phyloP scores from a whole-genome alignment of 192 early-diverging fungal genomes.

The Backusella parvicylindrica region DNA sequence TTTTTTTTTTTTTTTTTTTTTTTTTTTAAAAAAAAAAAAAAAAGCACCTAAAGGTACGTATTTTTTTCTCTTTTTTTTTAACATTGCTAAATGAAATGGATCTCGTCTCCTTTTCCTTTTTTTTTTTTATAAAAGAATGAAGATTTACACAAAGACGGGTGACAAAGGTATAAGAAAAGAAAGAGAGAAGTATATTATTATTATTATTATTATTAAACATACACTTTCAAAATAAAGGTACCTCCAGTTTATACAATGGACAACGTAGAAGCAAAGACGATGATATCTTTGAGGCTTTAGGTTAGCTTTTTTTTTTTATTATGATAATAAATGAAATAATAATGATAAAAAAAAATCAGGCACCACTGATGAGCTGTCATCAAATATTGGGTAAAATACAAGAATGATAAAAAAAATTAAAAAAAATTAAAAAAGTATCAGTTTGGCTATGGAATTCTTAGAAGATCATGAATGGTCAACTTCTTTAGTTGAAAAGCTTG shows the following conservation, averaged over 20 bases:
- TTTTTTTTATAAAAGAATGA: constrained; percentile 30
- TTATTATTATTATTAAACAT: not conserved
- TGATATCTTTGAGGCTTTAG: constrained; percentile 87
- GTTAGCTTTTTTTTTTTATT: constrained; percentile 12
- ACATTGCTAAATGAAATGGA: too few species aligned
- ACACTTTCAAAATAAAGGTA: constrained; percentile 41
- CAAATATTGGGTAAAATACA: constrained; percentile 54
- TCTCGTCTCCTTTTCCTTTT: not conserved
- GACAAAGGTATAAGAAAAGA: constrained; percentile 65
- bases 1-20: too few species aligned
- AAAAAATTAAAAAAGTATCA: not conserved
- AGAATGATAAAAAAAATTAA: not conserved
- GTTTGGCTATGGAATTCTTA: constrained; percentile 32
- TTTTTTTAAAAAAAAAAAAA: not conserved
- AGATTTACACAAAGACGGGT: constrained; percentile 92
- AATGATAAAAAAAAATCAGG: constrained; percentile 29
- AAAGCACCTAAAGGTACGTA: not conserved
- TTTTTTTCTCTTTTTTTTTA: too few species aligned
- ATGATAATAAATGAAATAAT: not conserved
- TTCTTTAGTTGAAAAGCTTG: constrained; percentile 17
- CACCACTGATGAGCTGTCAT: constrained; percentile 83
- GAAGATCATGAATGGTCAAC: constrained; percentile 16
- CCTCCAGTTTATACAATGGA: constrained; percentile 85
- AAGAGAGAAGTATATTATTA: not conserved
- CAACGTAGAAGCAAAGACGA: constrained; percentile 89